These are phyloP conservation scores for Neolentinus lepideus DNA, from an alignment of 1,284 basidiomycete species.

Conservation along the genomic window DNA sequence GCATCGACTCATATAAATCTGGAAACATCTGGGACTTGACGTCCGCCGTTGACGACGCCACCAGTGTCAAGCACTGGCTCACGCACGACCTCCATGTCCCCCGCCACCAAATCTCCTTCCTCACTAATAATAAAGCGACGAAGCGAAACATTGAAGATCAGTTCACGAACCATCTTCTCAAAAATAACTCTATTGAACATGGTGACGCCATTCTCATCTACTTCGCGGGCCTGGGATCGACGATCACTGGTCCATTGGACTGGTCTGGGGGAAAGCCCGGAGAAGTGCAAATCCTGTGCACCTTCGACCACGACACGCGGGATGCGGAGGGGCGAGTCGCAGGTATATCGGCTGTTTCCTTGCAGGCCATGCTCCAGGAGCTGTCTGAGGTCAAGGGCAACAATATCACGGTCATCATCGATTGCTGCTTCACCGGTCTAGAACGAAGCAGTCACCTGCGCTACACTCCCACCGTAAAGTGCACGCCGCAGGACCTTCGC, in stretches of 20 bases:
- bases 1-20: conserved; percentile 59
- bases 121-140: conserved; percentile 51
- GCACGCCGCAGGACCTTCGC: conserved; percentile 43
- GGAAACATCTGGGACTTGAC: conserved; percentile 57
- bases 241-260: conserved; percentile 41
- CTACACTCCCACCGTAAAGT: conserved; percentile 47
- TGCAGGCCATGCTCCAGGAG: conserved; percentile 49
- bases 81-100: conserved; percentile 47
- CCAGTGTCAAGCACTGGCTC: conserved; percentile 48
- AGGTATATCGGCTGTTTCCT: conserved; percentile 59
- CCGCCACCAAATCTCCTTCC: conserved; percentile 44
- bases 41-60: conserved; percentile 54
- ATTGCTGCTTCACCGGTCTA: conserved; percentile 51
- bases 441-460: conserved; percentile 34
- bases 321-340: conserved; percentile 37
- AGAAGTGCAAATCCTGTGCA: conserved; percentile 50
- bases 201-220: conserved; percentile 61
- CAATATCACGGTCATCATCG: conserved; percentile 60
- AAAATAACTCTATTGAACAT: conserved; percentile 46
- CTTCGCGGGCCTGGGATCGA: conserved; percentile 63
- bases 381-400: conserved; percentile 50
- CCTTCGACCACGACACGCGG: conserved; percentile 54
- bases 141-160: conserved; percentile 49
- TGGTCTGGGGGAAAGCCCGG: conserved; percentile 41
- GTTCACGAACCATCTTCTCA: conserved; percentile 51